Base-by-base conservation (phyloP, 2,329 filamentous ascomycete species). In the Apiospora arundinis region DNA sequence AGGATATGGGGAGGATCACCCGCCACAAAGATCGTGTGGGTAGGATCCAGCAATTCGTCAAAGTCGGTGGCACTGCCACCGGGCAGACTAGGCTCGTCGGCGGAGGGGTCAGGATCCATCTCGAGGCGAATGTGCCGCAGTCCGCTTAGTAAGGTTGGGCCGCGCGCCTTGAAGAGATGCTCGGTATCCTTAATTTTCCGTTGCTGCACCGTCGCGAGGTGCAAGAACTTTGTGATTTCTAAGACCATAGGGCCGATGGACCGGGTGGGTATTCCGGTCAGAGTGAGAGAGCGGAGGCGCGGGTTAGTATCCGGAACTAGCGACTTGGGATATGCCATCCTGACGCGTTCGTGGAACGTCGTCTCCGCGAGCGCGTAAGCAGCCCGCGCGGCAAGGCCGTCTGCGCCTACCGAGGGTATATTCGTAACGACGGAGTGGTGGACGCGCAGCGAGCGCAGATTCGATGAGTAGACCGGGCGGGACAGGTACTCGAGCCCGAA, bases 361-460 rank as follows among this genome's bases (percentile, higher is more conserved):
- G 80, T 85, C 75, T 90, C 87, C 4, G 86, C 84, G 9, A 87
- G 72, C 74, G 82, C 83, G 11, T 82, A 60, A 3, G 81, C 77
- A 11, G 80, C 78, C 71, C 83, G 74, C 2, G 77, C 74, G 3
- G 83, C 82, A 4, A 85, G 74, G 12, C 79, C 80, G 0, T 82
- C 78, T 9, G 82, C 78, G 5, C 81, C 72, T 4, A 90, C 73
- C 0, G 84, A 85, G 1, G 86, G 86, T 11, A 88, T 82, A 52
- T 85, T 83, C 0, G 90, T 92, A 7, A 91, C 84, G 1, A 91
- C 74, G 0, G 89, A 91, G 76, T 92, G 90, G 69, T 92, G 90
- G 7, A 90, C 80, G 16, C 86, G 84, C 1, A 91, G 78, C 1
- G 81, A 81, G 44, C 86, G 84, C 5, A 91, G 80, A 73, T 88